Base-by-base conservation (phyloP, 1,139 yeast genomes). In the Taphrina wiesneri region DNA sequence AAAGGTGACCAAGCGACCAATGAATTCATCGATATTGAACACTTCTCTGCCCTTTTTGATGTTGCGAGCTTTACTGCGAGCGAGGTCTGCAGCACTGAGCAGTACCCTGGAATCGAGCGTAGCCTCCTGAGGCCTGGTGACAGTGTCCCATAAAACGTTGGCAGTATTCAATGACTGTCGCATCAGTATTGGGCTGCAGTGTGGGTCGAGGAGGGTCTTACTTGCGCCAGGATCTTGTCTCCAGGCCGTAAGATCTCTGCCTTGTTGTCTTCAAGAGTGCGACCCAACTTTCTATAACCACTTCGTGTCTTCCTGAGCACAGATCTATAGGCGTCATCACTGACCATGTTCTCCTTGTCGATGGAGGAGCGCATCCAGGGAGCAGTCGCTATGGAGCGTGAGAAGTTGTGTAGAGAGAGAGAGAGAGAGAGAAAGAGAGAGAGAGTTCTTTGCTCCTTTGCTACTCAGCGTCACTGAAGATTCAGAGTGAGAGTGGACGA, bases 51-150 rank as follows among this genome's bases (percentile, higher is more conserved):
- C 69, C 17, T 59, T 46, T 39, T 66, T 68, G 52, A 68, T 41
- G 6, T 65, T 61, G 21, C 65, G 66, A 26, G 68, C 64, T 41
- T 54, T 67, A 25, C 39, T 43, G n/a, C 54, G 65, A 19, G 69
- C 68, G 30, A 68, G 54, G 32, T 51, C 66, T 17, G 57, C 69
- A 7, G 68, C 64, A 39, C 56, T 56, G 11, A 67, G 62, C 21
- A 68, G 57, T 17, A 68, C 57, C 15, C 53, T 39, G 11, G 69
- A 68, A 54, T 68, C 69, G 11, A 68, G 59, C 15, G 69, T 43
- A 17, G 69, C 69, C 41, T 68, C 69, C 19, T 61, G 66, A 3
- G 69, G 69, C 30, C 64, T 25, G 15, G 57, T 51, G 45, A 60
- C 64, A 23, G 39, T 49, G 28, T 60, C 36, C 47, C 56, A 60